Evolutionary conservation across 768 basidiomycete genomes (phyloP).

Genomic region (Lyophyllum semitale): DNA sequence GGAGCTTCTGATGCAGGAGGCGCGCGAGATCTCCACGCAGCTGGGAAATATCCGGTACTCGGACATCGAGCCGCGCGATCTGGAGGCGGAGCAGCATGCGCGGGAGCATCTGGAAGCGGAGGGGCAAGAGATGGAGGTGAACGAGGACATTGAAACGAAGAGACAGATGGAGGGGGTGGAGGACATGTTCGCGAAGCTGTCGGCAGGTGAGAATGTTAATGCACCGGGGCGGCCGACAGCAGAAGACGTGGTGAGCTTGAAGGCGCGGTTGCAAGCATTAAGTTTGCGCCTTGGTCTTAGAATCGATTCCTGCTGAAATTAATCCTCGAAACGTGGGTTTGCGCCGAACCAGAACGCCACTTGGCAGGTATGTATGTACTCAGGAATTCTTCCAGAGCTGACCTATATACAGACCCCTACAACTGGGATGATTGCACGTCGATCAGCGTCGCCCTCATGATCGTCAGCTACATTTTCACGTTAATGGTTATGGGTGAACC

Average conservation of each 20-base stretch:
- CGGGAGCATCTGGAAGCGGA: conserved; percentile 59
- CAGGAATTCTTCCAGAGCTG: too few species aligned
- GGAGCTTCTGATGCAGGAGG: conserved; percentile 38
- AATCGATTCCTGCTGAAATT: conserved; percentile 21
- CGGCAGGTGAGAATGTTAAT: conserved; percentile 24
- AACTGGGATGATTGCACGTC: too few species aligned
- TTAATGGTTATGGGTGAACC: too few species aligned
- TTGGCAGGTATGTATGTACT: not conserved
- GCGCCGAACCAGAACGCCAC: not conserved
- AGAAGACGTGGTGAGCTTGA: conserved; percentile 43
- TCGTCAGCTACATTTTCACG: too few species aligned
- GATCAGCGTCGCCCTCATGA: too few species aligned
- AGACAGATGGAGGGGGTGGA: conserved; percentile 55
- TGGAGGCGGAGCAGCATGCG: conserved; percentile 79
- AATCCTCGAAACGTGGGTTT: not conserved
- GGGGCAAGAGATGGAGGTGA: conserved; percentile 33
- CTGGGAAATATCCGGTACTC: conserved; percentile 65
- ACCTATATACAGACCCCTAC: too few species aligned
- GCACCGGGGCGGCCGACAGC: conserved; percentile 31
- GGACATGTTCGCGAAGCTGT: conserved; percentile 52
- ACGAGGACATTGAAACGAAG: conserved; percentile 47
- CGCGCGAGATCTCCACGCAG: conserved; percentile 52
- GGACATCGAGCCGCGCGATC: conserved; percentile 74
- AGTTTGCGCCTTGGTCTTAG: conserved; percentile 31
- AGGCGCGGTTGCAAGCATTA: conserved; percentile 34